Percentiles rank a stretch among this genome's conserved stretches.
Conservation (phyloP, 495 filamentous ascomycete genomes). For the Xylaria grammica region DNA sequence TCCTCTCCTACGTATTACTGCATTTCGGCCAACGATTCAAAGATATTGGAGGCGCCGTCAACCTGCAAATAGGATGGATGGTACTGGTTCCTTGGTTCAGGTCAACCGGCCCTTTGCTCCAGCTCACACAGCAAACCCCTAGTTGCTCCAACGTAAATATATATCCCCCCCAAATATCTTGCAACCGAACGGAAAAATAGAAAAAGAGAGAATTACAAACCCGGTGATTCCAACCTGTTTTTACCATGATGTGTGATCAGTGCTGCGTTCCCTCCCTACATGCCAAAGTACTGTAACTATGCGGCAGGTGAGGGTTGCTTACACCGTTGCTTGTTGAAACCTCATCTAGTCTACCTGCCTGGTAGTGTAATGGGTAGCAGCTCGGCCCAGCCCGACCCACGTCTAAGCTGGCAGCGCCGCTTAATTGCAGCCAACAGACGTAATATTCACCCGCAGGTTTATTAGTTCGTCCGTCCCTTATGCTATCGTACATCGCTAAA, state of each 20-base stretch:
- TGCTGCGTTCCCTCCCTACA: not conserved
- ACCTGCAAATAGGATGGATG: not conserved
- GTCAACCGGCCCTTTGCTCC: not conserved
- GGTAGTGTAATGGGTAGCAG: too few relatives aligned
- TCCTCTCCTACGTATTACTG: not conserved
- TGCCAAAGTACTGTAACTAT: not conserved
- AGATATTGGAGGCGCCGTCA: not conserved
- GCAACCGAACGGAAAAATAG: not conserved
- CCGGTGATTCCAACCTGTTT: not conserved
- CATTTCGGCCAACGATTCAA: not conserved
- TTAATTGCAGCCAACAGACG: not conserved
- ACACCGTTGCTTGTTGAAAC: not conserved
- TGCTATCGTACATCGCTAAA: not conserved
- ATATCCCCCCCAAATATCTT: not conserved
- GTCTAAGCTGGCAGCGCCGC: constrained; percentile 5
- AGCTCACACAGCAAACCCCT: not conserved
- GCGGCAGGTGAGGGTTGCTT: not conserved
- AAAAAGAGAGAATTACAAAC: not conserved
- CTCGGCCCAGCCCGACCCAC: not conserved
- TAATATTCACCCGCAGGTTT: not conserved
- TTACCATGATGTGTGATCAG: not conserved
- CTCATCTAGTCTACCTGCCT: not conserved
- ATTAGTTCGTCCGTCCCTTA: not conserved
- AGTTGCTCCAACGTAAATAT: constrained; percentile 1
- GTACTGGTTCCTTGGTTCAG: not conserved